Evolutionary conservation across 2,329 filamentous ascomycete genomes (phyloP), one percentile per base, ranked within the genome.

Genomic region (Pseudocercospora musae): DNA sequence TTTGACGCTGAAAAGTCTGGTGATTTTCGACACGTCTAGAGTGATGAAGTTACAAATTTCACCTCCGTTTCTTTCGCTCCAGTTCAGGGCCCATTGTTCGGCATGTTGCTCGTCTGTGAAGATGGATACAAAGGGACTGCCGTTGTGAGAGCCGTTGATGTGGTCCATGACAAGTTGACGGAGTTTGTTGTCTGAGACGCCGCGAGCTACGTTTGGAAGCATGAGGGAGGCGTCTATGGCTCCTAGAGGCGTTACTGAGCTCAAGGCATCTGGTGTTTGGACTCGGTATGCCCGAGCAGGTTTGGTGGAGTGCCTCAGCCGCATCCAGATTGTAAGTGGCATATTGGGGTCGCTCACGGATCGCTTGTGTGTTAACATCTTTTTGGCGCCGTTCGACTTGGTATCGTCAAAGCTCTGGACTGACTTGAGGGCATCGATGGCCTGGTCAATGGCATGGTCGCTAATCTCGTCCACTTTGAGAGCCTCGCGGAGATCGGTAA

Each of bases 301-400:
- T 46, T 60, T 63, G 46, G 20, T 49, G 37, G 57, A 57, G 48
- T 63, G 62, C 23, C 62, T 52, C 15, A 63, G 54, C 25, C 62
- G 57, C 62, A 63, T 63, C 62, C 62, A 63, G 46, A 63, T 54
- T 13, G 62, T 60, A 6, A 60, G 58, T 27, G 58, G 52, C 42
- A 57, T 58, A 23, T 63, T 57, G 9, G 56, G 57, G 6, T 60
- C 62, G 27, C 53, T 57, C 8, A 49, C 29, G 23, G 29, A 46
- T 18, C 62, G 49, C 46, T 54, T 57, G 46, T 63, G 62, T 42
- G 57, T 23, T 27, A 55, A 27, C 49, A 58, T 49, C 33, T 58
- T 46, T 25, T 37, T 53, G 50, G 33, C 33, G 57, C 48, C 27
- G 49, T 58, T 7, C 33, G 44, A 53, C 25, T 44, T 53, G 20